Evolutionary conservation across 768 basidiomycete species (phyloP), one percentile per base, ranked within the genome.

Genomic region (Leccinum olivaceopallidum): DNA sequence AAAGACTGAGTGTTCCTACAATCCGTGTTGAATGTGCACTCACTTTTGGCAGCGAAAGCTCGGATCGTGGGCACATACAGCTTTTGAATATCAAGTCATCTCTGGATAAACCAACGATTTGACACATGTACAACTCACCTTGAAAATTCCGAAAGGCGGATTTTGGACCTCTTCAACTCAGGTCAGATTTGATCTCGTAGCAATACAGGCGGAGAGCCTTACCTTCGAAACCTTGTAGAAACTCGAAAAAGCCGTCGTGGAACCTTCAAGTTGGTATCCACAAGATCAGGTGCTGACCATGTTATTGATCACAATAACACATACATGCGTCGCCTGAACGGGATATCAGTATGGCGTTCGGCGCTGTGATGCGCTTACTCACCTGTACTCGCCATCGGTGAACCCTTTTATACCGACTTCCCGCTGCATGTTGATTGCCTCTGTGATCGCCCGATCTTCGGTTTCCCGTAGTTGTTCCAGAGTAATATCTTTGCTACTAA

Each of bases 371-470:
- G 68, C 63, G 55, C 62, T 69, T 65, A 74, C 76, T 2, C 13
- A 65, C 70, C 69, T 71, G 53, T 71, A 72, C 67, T 81, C 79
- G 26, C 80, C 80, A 61, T 80, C 78, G 0, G 80, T 79, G 47
- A 80, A 69, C 22, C 71, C 58, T 66, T 76, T 78, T 44, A 81
- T 77, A 13, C 80, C 80, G 6, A 69, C 73, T 50, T 78, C 72
- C 2, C 75, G 70, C 62, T 80, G 79, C 63, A 79, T 59, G 62
- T 72, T 42, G 42, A 81, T 63, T 52, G 75, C 77, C 3, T 68
- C 71, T 42, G 52, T 34, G 59, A 81, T 78, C 2, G 78, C 73
- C 48, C 71, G 67, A 51, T 80, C 77, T 68, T 81, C 79, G 20
- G 76, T 58, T 13, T 57, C 68, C n/a, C 54, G 62, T 0, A 81